A percentile compares a stretch with the other conserved stretches of the same genome.
phyloP scores from a whole-genome alignment of 306 rosid species.

The Trichosanthes cucumerina region DNA sequence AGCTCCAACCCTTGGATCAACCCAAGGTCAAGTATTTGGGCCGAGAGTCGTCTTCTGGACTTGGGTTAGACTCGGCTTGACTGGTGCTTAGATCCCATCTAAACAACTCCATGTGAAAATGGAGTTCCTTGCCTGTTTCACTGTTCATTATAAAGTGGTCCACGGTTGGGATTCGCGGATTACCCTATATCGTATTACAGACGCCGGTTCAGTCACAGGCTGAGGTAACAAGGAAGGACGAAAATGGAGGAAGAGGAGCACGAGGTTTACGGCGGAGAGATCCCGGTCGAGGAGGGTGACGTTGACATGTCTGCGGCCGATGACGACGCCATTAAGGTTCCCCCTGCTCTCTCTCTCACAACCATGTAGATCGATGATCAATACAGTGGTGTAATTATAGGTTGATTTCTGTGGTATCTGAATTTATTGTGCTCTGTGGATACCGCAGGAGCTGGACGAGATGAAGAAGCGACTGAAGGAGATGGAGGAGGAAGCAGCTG shows the following conservation, averaged over 20 bases:
- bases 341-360: not conserved
- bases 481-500: conserved; percentile 96
- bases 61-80: conserved; percentile 4
- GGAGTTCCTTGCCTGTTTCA: not conserved
- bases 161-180: not conserved
- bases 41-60: not conserved
- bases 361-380: not conserved
- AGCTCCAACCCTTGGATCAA: not conserved
- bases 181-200: not conserved
- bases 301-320: conserved; percentile 73
- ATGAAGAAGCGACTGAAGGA: conserved; percentile 90
- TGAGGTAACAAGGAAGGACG: not conserved
- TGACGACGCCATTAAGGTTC: conserved; percentile 71
- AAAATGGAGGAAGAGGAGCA: conserved; percentile 87
- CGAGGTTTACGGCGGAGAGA: conserved; percentile 94
- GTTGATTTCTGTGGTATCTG: not conserved
- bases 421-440: not conserved
- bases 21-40: not conserved
- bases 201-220: not conserved
- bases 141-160: not conserved
- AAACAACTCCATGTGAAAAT: not conserved
- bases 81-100: not conserved
- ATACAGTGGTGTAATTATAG: no score
- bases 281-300: conserved; percentile 69
- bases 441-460: conserved; percentile 66